Base-by-base conservation (phyloP, 352 stramenopile species). In the Phytophthora sansomeana region DNA sequence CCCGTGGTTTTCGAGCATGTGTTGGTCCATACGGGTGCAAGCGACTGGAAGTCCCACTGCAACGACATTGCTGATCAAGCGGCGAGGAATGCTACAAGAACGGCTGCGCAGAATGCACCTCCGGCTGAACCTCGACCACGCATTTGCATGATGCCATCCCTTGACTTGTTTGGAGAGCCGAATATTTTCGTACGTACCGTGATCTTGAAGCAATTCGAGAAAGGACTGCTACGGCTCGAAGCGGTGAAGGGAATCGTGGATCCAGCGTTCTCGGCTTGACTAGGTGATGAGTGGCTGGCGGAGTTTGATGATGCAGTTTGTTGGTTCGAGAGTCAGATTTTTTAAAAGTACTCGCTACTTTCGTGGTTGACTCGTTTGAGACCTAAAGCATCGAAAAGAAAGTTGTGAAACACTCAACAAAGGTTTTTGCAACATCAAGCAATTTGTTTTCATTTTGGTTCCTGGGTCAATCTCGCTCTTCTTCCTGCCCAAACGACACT, bases 31-130 rank as follows among this genome's bases (percentile, higher is more conserved):
- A 51, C 17, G 0, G 58, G 63, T 1, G 11, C 43, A 33, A 28
- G 16, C 1, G 58, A 58, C 39, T 74, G 53, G 48, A 57, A 69
- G 7, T 54, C 39, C 17, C 21, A 39, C 46, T 74, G 52, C 58
- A 69, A 61, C n/a, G n/a, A 42, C n/a, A 47, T 62, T 17, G 66
- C 59, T 0, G 66, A 69, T 10, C 30, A 47, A 11, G 32, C 38
- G 13, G 53, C 50, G 13, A 58, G 55, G n/a, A 54, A 46, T 9
- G 51, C 51, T 8, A 33, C 48, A 16, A 19, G 19, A 21, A 10
- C n/a, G 39, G 33, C 43, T 7, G 58, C 46, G 4, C 56, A 50
- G 5, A 55, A 33, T 9, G 43, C 56, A 4, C 46, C 33, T 5
- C 21, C 26, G n/a, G 3, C 35, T 8, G 17, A 5, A 1, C 30